Conservation (phyloP, 768 basidiomycete genomes). For the Cystobasidium ongulense region DNA sequence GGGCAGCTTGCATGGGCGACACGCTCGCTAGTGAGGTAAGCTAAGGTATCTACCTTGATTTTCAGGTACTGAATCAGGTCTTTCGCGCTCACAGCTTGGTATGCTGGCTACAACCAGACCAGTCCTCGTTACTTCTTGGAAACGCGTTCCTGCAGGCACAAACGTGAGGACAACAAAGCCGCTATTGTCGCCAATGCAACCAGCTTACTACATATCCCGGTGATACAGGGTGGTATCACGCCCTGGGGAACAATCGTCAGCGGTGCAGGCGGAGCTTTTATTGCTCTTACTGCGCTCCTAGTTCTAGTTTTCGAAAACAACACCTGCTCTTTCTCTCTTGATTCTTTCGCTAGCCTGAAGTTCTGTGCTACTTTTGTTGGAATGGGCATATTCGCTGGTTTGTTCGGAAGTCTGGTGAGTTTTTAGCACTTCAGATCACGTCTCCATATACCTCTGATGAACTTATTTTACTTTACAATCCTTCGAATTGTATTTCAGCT, state of each 20-base stretch:
- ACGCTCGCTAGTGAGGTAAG: constrained; percentile 5
- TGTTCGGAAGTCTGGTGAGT: constrained; percentile 15
- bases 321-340: neutral
- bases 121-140: neutral
- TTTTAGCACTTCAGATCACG: neutral
- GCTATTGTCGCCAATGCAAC: neutral
- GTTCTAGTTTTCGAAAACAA: constrained; percentile 9
- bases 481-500: no score
- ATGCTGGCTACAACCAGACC: neutral
- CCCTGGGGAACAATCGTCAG: constrained; percentile 12
- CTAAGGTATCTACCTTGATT: neutral
- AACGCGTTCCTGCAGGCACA: constrained; percentile 1
- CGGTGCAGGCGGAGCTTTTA: neutral
- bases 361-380: neutral
- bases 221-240: constrained; percentile 11
- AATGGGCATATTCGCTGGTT: neutral
- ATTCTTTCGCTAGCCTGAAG: neutral
- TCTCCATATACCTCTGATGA: neutral
- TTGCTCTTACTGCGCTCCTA: neutral
- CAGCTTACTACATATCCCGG: neutral
- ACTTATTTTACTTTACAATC: no score
- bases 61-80: neutral
- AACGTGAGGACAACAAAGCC: neutral
- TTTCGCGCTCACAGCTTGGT: constrained; percentile 1
- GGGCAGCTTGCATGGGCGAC: constrained; percentile 29